Conservation (phyloP, 2,329 filamentous ascomycete genomes). For the Colletotrichum zoysiae region DNA sequence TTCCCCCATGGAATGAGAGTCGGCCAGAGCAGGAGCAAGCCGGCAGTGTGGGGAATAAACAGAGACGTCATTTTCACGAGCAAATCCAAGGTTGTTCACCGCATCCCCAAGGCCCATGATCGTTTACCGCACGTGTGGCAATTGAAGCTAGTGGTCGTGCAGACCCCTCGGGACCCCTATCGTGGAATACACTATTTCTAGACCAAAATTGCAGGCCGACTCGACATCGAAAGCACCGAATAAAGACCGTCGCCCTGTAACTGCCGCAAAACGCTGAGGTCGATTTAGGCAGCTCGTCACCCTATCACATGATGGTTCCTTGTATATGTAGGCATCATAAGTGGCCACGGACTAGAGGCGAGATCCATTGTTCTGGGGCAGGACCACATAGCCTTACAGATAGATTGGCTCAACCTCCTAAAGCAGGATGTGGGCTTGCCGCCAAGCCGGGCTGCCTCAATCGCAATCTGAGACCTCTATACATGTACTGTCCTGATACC, state of each 20-base stretch:
- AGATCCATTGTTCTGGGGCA: slow-evolving; percentile 11
- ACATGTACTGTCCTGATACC: background rate
- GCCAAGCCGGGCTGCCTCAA: slow-evolving; percentile 29
- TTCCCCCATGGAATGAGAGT: background rate
- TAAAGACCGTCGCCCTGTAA: background rate
- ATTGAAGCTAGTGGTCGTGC: background rate
- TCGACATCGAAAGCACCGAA: slow-evolving; percentile 9
- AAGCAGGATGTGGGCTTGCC: background rate
- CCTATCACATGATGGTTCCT: slow-evolving; percentile 35
- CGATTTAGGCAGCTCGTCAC: slow-evolving; percentile 29
- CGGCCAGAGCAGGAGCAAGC: background rate
- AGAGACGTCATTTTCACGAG: slow-evolving; percentile 3
- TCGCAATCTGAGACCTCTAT: background rate
- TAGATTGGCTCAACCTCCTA: slow-evolving; percentile 15
- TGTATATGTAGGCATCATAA: slow-evolving; percentile 8
- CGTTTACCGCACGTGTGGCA: background rate
- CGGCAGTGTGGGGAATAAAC: background rate
- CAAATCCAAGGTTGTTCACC: background rate
- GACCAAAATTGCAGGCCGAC: background rate
- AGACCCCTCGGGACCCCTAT: background rate
- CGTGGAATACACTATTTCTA: background rate
- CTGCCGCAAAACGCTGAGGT: slow-evolving; percentile 12
- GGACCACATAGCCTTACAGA: slow-evolving; percentile 7
- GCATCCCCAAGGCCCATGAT: background rate
- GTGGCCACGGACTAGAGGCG: background rate